Percentiles rank a stretch among this genome's conserved stretches.
phyloP scores from a whole-genome alignment of 441 rosid genomes.

The Jatropha multifida region DNA sequence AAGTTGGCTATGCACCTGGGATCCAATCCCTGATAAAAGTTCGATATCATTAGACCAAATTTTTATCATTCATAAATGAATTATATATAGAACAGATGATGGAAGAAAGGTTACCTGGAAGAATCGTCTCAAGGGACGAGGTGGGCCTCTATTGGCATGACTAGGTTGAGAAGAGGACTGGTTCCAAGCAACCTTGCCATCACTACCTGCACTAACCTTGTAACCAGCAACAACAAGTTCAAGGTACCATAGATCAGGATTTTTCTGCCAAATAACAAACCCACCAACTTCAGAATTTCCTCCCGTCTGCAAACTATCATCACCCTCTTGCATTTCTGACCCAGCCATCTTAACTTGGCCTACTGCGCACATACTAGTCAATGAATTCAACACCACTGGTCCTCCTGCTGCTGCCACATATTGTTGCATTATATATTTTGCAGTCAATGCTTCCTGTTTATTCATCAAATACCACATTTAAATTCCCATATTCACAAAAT shows the following conservation, averaged over 20 bases:
- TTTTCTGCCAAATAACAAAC: conserved; percentile 88
- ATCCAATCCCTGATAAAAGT: conserved; percentile 62
- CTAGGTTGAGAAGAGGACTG: conserved; percentile 84
- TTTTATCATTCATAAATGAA: no score
- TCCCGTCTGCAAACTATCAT: conserved; percentile 41
- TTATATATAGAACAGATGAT: no score
- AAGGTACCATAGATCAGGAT: conserved; percentile 83
- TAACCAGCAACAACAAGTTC: conserved; percentile 84
- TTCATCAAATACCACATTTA: not conserved
- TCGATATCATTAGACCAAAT: not conserved
- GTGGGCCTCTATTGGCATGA: conserved; percentile 75
- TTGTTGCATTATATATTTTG: conserved; percentile 84
- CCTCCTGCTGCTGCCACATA: conserved; percentile 88
- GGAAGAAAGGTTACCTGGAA: conserved; percentile 57
- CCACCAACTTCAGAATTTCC: conserved; percentile 78
- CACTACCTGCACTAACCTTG: conserved; percentile 85
- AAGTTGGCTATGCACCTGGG: conserved; percentile 79
- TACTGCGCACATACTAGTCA: conserved; percentile 79
- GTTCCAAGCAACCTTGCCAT: conserved; percentile 91
- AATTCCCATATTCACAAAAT: no score
- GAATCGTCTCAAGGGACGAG: conserved; percentile 85
- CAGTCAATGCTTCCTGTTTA: conserved; percentile 74
- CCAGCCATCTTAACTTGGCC: conserved; percentile 89
- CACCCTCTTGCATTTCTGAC: conserved; percentile 66
- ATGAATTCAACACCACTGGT: conserved; percentile 48